These are phyloP conservation scores for Pichia inconspicua DNA, from an alignment of 1,139 yeast genomes.

Conservation along the genomic window DNA sequence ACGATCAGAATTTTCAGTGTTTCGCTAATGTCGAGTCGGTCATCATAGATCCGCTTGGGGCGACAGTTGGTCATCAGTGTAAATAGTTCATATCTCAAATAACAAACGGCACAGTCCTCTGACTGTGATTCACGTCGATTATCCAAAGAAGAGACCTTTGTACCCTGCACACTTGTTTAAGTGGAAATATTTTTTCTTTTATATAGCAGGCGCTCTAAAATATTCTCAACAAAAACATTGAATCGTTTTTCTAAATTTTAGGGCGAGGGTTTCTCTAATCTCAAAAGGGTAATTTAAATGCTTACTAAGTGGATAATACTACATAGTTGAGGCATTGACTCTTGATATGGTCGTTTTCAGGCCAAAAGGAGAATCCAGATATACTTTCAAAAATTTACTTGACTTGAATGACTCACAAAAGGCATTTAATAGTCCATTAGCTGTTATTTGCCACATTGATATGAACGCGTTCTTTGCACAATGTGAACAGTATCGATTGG, in stretches of 20 bases:
- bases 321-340: neutral
- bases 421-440: constrained; percentile 59
- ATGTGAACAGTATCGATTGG: constrained; percentile 74
- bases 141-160: too few relatives aligned
- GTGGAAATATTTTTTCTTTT: neutral
- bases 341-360: neutral
- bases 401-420: constrained; percentile 38
- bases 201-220: neutral
- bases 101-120: neutral
- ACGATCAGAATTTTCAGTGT: constrained; percentile 47
- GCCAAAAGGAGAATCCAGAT: constrained; percentile 26
- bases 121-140: neutral
- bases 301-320: neutral
- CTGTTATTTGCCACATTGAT: constrained; percentile 81
- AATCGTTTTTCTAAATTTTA: too few relatives aligned
- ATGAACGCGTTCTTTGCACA: constrained; percentile 95
- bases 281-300: neutral
- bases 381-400: constrained; percentile 39
- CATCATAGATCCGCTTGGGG: constrained; percentile 54
- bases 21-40: constrained; percentile 45
- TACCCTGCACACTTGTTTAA: too few relatives aligned
- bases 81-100: constrained; percentile 2
- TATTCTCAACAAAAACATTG: too few relatives aligned
- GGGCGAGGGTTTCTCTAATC: neutral
- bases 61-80: constrained; percentile 49